Percentiles rank a stretch among this genome's conserved stretches.
Evolutionary conservation across 495 filamentous ascomycete genomes (phyloP).

Genomic region (Penicillium canescens): DNA sequence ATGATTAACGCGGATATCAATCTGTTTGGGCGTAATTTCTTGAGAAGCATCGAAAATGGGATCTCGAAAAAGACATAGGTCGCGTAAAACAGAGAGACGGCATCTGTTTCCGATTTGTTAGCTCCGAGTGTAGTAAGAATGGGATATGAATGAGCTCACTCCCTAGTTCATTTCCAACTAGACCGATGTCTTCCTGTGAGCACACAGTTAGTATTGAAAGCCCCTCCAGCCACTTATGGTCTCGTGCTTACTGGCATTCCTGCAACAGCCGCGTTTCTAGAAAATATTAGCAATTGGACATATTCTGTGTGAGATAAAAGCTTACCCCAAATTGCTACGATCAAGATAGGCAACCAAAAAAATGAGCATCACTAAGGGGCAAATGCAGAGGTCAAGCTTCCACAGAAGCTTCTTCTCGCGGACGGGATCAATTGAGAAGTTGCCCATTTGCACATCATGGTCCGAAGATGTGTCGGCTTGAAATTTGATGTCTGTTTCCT

Average conservation of each 20-base stretch:
- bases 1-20: constrained; percentile 41
- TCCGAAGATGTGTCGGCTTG: constrained; percentile 7
- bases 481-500: constrained; percentile 10
- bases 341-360: constrained; percentile 15
- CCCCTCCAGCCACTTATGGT: not conserved
- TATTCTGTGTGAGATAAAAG: not conserved
- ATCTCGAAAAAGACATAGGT: constrained; percentile 41
- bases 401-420: constrained; percentile 11
- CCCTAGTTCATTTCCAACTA: constrained; percentile 16
- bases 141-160: not conserved
- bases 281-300: not conserved
- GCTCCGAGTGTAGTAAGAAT: not conserved
- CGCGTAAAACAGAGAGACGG: constrained; percentile 16
- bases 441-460: constrained; percentile 14
- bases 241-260: constrained; percentile 12
- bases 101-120: constrained; percentile 5
- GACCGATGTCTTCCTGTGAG: constrained; percentile 14
- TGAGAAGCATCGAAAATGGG: constrained; percentile 28
- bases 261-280: constrained; percentile 17
- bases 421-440: constrained; percentile 7
- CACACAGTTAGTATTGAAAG: not conserved
- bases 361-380: constrained; percentile 14
- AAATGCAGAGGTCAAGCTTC: constrained; percentile 19
- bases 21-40: constrained; percentile 28
- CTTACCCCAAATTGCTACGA: constrained; percentile 19